Base-by-base conservation (phyloP, 2,329 filamentous ascomycete species). In the Claviceps citrina region DNA sequence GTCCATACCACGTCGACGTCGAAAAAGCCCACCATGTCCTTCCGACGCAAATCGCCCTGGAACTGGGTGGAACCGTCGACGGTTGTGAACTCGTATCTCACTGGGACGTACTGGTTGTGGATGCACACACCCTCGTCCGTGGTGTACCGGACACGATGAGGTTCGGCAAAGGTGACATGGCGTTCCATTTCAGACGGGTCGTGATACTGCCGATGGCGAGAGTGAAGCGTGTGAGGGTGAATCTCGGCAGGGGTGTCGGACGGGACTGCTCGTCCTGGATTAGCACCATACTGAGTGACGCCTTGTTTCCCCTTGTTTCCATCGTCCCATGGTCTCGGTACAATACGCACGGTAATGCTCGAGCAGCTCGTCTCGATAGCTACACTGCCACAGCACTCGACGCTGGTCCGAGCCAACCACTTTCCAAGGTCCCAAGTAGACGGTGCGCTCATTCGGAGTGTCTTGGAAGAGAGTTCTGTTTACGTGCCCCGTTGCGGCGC, bases 351-450 rank as follows among this genome's bases (percentile, higher is more conserved):
- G 54, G 44, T 63, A 70, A 47, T 71, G 68, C 47, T 71, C 68
- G 25, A 71, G 58, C 20, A 64, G 55, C 54, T 71, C 68, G 50
- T 64, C 63, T 47, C 65, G 61, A 48, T 71, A 71, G 47, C 65
- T 69, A 45, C 68, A 67, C 47, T 67, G 66, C 68, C 68, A 71
- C 30, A 67, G 52, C n/a, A 71, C 57, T 31, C 66, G 65, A 37
- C 66, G 65, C 25, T 63, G 61, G 43, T 66, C 64, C 30, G 61
- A 60, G 31, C 63, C 63, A 30, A 67, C 56, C 27, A 70, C 59
- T 48, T 70, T 65, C 67, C 67, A 71, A 4, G 67, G 67, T n/a
- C 68, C 68, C 7, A 71, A 60, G 44, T 70, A 70, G 34, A 71
- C 57, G 10, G 66, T 68, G 36, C 59, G 60, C 48, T 71, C 67